Percentiles rank a stretch among this genome's conserved stretches.
phyloP scores from a whole-genome alignment of 2,329 filamentous ascomycete species.

The Hirsutella minnesotensis region DNA sequence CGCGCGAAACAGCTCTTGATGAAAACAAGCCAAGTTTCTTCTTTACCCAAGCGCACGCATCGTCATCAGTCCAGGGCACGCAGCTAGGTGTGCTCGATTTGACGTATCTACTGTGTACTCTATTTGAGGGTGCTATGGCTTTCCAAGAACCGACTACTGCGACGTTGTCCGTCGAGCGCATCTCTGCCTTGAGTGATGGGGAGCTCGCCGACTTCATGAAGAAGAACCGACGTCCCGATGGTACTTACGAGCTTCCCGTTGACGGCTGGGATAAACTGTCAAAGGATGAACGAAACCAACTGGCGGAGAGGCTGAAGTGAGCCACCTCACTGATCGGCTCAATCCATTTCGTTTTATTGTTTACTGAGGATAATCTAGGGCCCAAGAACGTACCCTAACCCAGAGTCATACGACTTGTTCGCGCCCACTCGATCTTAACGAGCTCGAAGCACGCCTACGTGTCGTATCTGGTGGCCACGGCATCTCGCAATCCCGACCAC shows the following conservation, averaged over 20 bases:
- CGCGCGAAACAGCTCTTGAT: no score
- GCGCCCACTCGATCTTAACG: slow-evolving; percentile 10
- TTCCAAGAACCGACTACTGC: background rate
- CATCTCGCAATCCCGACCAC: background rate
- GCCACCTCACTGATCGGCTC: background rate
- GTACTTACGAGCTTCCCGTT: slow-evolving; percentile 6
- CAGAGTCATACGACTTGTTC: background rate
- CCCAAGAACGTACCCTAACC: background rate
- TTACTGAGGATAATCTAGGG: slow-evolving; percentile 1
- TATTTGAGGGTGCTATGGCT: background rate
- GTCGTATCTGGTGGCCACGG: background rate
- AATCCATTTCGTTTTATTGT: background rate
- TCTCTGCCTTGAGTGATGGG: slow-evolving; percentile 7
- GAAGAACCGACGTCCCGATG: slow-evolving; percentile 7
- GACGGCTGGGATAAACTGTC: slow-evolving; percentile 8
- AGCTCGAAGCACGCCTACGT: slow-evolving; percentile 9
- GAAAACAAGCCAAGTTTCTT: no score
- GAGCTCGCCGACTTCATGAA: slow-evolving; percentile 9
- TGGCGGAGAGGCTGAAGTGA: slow-evolving; percentile 9
- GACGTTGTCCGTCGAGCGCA: slow-evolving; percentile 1
- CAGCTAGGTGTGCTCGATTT: no score
- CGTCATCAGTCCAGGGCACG: no score
- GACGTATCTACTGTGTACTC: background rate
- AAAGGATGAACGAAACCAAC: slow-evolving; percentile 4
- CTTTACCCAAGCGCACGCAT: no score